Evolutionary conservation across 2,329 filamentous ascomycete genomes (phyloP).

Genomic region (Aspergillus persii): DNA sequence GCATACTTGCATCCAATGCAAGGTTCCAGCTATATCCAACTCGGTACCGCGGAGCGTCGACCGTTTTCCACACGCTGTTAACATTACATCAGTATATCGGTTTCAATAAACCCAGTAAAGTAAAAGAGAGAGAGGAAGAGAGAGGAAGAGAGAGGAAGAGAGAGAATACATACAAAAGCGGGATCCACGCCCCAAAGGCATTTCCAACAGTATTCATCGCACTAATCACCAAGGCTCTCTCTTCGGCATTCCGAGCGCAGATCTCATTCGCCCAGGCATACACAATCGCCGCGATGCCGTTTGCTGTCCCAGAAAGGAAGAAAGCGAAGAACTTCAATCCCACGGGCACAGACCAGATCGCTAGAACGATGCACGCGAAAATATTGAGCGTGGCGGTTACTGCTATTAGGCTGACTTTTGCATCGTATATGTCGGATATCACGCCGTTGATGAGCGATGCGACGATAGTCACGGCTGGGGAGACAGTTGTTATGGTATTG

Average conservation of each 20-base stretch:
- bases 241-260: conserved; percentile 33
- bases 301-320: conserved; percentile 18
- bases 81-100: too few species aligned
- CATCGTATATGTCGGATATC: neutral
- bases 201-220: conserved; percentile 33
- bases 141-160: too few species aligned
- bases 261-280: conserved; percentile 26
- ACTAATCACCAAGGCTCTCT: conserved; percentile 23
- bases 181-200: conserved; percentile 30
- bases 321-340: conserved; percentile 4
- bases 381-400: neutral
- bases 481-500: neutral
- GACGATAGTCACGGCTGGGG: neutral
- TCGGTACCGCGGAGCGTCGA: conserved; percentile 27
- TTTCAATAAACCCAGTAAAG: neutral
- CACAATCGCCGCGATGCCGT: conserved; percentile 23
- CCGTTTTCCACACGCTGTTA: conserved; percentile 26
- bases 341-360: neutral
- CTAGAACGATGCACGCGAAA: neutral
- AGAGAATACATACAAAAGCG: conserved; percentile 19
- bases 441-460: conserved; percentile 1
- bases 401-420: neutral
- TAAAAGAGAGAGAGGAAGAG: too few species aligned
- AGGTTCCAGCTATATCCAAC: conserved; percentile 31
- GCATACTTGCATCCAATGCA: conserved; percentile 28